These are phyloP conservation scores for Fraxinus cuspidata DNA, from an alignment of 257 asterid species.

Conservation along the genomic window DNA sequence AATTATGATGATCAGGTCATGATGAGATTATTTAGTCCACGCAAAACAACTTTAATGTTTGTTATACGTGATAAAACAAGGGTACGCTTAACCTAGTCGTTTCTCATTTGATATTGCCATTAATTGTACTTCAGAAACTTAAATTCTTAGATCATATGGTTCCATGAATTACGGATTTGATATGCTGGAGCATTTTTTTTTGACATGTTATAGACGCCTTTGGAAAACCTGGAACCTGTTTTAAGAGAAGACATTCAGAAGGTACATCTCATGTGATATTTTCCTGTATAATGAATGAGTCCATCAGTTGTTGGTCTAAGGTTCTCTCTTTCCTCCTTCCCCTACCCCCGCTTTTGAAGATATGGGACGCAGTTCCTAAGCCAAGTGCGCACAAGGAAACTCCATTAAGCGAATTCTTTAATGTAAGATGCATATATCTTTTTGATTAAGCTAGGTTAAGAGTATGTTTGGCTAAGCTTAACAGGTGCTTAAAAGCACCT, in stretches of 20 bases:
- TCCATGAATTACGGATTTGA: constrained; percentile 14
- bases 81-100: constrained; percentile 47
- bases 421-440: constrained; percentile 56
- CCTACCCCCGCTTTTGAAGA: constrained; percentile 43
- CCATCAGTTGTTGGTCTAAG: constrained; percentile 14
- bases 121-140: constrained; percentile 2
- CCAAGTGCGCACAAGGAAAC: constrained; percentile 91
- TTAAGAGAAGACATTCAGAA: constrained; percentile 93
- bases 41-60: constrained; percentile 91
- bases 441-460: not conserved
- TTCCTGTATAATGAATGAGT: constrained; percentile 7
- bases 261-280: constrained; percentile 45
- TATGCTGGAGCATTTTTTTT: constrained; percentile 23
- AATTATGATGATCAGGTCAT: constrained; percentile 63
- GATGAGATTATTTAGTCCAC: constrained; percentile 96
- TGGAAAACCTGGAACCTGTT: constrained; percentile 92
- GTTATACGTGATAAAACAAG: constrained; percentile 97
- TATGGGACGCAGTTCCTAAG: constrained; percentile 98
- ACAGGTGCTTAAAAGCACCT: not conserved
- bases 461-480: not conserved
- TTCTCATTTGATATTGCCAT: constrained; percentile 10
- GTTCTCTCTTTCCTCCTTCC: constrained; percentile 13
- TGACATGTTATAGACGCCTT: constrained; percentile 65
- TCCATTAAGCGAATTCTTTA: constrained; percentile 90
- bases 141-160: constrained; percentile 12